A percentile compares a stretch with the other conserved stretches of the same genome.
Evolutionary conservation across 257 asterid species (phyloP).

Genomic region (Salvia rosmarinus): DNA sequence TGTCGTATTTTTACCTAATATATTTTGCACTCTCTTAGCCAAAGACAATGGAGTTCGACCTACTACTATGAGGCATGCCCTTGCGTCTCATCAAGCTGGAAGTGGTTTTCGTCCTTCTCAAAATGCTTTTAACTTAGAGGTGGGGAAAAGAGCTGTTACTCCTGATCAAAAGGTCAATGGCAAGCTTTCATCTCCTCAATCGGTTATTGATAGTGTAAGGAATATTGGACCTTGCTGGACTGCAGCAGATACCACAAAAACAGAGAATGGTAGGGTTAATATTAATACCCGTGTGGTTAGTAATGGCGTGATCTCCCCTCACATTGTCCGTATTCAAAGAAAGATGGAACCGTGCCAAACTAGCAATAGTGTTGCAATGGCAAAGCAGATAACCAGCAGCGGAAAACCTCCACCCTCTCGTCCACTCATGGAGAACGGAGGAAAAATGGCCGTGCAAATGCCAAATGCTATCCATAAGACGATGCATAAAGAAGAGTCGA

Average conservation of each 20-base stretch:
- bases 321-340: constrained; percentile 26
- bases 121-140: constrained; percentile 18
- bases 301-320: constrained; percentile 36
- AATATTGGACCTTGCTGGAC: constrained; percentile 30
- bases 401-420: constrained; percentile 12
- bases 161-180: constrained; percentile 32
- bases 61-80: constrained; percentile 35
- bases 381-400: constrained; percentile 29
- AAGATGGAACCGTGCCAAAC: constrained; percentile 43
- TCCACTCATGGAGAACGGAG: constrained; percentile 33
- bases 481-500: constrained; percentile 34
- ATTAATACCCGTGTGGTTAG: constrained; percentile 22
- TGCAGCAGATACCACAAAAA: constrained; percentile 21
- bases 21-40: constrained; percentile 23
- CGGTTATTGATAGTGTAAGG: constrained; percentile 38
- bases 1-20: constrained; percentile 34
- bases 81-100: constrained; percentile 44
- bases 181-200: constrained; percentile 37
- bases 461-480: background rate
- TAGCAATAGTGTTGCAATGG: constrained; percentile 13
- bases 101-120: constrained; percentile 35
- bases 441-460: constrained; percentile 21
- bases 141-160: constrained; percentile 27
- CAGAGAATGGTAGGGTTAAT: constrained; percentile 32
- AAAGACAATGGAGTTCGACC: constrained; percentile 43